Base-by-base conservation (phyloP, 2,329 filamentous ascomycete species). In the Westerdykella ornata region DNA sequence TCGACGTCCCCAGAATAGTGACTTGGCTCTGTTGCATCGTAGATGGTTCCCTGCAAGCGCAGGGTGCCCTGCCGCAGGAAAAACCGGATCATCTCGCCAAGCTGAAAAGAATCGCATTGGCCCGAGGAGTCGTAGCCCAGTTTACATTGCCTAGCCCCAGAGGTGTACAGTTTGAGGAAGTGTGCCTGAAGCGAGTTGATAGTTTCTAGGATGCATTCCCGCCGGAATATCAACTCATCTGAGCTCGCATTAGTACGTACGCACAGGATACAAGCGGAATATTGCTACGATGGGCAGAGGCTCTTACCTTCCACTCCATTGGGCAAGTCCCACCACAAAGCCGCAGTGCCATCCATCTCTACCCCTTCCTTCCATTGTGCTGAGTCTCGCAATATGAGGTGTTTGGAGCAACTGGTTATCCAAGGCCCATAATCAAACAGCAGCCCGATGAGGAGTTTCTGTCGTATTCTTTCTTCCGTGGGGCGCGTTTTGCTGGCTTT, bases 81-180 rank as follows among this genome's bases (percentile, higher is more conserved):
- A 63, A 88, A 88, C 50, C 80, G 80, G 48, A 87, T 66, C 73
- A 85, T 85, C 65, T 88, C 83, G 16, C 84, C 85, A 1, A 89
- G 75, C 63, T 89, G 85, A 56, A 84, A 89, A 2, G 80, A 81
- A 66, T 89, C 85, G 61, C 85, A 88, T 32, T 83, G 78, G 2
- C 75, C 66, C 46, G 80, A 84, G 2, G 79, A 81, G 55, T 86
- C 83, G 62, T 88, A 88, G 39, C 84, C 84, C 0, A 87, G 73
- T 53, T 79, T 80, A 63, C 85, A 88, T 59, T 88, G 84, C 18
- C 71, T 63, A n/a, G 8, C 30, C n/a, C 80, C 77, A 8, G 82
- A 84, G 1, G 78, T 77, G 60, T 88, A 88, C 0, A 84, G 67
- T 5, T 62, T 59, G 2, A 88, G 67, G 43, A 87, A 88, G 59